Base-by-base conservation (phyloP, 306 rosid genomes). In the Cicer arietinum region DNA sequence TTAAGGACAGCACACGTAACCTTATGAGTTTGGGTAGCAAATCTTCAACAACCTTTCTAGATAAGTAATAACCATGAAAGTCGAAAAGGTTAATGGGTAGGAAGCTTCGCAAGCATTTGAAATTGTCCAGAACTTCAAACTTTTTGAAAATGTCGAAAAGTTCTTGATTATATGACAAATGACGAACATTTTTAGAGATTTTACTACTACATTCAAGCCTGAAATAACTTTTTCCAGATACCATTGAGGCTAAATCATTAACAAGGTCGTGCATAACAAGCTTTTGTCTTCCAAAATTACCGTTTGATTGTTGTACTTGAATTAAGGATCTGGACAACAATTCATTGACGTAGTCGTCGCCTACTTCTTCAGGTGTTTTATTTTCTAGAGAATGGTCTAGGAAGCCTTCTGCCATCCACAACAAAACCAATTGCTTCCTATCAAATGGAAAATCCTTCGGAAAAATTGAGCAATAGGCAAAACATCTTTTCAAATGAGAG, bases 331-430 rank as follows among this genome's bases (percentile, higher is more conserved):
- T 71, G 0, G 65, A 53, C 13, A 51, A 43, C 10, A 86, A 35
- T 4, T 79, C 86, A 45, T 11, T 3, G 10, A 81, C 67, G n/a
- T 18, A 79, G 2, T 81, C 76, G 4, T 67, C 8, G 2, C 80
- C 84, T 43, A 65, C 52, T 6, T 45, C 47, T 40, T 83, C 85
- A 25, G 43, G 1, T 6, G 68, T 22, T 3, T 30, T 18, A 7
- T 44, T 17, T 0, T 12, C 63, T 5, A 10, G 18, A 1, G 43
- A 42, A 18, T 67, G 16, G 0, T 45, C 57, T 0, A 83, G 7
- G 0, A 84, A 67, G 1, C 86, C 84, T 63, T 81, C 83, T 2
- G 83, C 86, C 84, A 81, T 79, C 90, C 86, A 86, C 10, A 81
- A 46, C 7, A 37, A 37, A 47, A 81, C 35, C 30, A 84, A 30